Evolutionary conservation across 2,329 filamentous ascomycete species (phyloP).

Genomic region (Phoma sp.): DNA sequence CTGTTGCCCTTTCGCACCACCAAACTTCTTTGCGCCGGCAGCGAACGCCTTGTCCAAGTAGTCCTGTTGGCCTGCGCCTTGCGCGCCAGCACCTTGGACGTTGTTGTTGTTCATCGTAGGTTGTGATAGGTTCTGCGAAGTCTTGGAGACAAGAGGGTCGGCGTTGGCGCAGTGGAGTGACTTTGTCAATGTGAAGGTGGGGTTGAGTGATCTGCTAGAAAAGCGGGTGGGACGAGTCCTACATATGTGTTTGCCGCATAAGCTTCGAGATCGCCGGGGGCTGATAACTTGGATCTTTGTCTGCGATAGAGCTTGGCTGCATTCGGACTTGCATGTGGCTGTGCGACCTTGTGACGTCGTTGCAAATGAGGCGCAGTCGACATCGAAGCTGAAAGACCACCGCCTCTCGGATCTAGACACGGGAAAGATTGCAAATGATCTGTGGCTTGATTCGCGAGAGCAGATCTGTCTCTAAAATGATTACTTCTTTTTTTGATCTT

Average conservation of each 20-base stretch:
- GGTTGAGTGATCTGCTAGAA: neutral
- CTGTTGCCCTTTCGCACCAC: constrained; percentile 42
- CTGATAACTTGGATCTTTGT: neutral
- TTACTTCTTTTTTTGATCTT: no score
- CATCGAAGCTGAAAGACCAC: neutral
- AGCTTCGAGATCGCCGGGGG: constrained; percentile 1
- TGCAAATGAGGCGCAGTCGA: neutral
- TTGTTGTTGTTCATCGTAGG: constrained; percentile 11
- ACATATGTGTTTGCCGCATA: neutral
- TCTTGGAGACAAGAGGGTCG: neutral
- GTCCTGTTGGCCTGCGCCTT: constrained; percentile 12
- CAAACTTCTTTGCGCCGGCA: constrained; percentile 53
- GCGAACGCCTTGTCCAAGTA: constrained; percentile 48
- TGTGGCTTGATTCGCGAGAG: no score
- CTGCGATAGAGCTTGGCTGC: constrained; percentile 1
- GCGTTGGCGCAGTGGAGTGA: neutral
- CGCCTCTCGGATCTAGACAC: no score
- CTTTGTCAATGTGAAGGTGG: neutral
- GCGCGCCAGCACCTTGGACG: neutral
- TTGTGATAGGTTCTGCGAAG: neutral
- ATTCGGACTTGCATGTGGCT: neutral
- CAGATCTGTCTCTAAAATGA: no score
- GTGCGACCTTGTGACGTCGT: neutral
- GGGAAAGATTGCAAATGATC: no score
- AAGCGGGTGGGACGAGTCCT: neutral